Evolutionary conservation across 352 stramenopile species (phyloP).

Genomic region (Pythium aphanidermatum): DNA sequence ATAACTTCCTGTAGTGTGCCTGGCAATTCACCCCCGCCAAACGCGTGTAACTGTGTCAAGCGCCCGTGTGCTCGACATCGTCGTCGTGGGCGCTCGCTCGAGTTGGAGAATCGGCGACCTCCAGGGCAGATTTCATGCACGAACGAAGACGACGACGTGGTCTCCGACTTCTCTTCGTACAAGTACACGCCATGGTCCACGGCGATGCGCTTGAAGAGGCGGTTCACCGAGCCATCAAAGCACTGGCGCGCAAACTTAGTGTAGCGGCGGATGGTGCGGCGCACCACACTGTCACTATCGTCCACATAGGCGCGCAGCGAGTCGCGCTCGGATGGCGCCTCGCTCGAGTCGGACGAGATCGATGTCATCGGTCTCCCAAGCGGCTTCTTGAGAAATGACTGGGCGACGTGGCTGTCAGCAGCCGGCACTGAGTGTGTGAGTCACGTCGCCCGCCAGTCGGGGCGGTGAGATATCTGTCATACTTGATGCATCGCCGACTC

Average conservation of each 20-base stretch:
- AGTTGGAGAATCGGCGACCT: not conserved
- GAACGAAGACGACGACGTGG: conserved; percentile 1
- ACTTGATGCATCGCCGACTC: too few species aligned
- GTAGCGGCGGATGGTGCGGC: conserved; percentile 46
- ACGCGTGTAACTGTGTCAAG: conserved; percentile 44
- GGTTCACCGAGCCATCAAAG: conserved; percentile 26
- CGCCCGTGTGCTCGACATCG: conserved; percentile 7
- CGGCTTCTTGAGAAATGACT: too few species aligned
- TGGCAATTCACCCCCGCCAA: conserved; percentile 36
- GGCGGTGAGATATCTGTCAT: too few species aligned
- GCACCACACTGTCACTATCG: conserved; percentile 48
- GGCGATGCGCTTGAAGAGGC: conserved; percentile 35
- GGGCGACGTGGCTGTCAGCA: too few species aligned
- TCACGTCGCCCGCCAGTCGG: too few species aligned
- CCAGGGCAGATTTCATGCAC: conserved; percentile 10
- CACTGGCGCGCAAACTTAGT: conserved; percentile 35
- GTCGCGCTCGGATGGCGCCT: conserved; percentile 1
- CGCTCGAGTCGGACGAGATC: not conserved
- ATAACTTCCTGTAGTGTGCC: conserved; percentile 49
- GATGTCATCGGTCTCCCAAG: too few species aligned
- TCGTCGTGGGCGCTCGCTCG: not conserved
- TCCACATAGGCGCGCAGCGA: conserved; percentile 31
- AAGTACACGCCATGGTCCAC: conserved; percentile 37
- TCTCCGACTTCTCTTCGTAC: conserved; percentile 37
- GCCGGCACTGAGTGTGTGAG: too few species aligned